Conservation (phyloP, 768 basidiomycete species). For the Suillus placidus region DNA sequence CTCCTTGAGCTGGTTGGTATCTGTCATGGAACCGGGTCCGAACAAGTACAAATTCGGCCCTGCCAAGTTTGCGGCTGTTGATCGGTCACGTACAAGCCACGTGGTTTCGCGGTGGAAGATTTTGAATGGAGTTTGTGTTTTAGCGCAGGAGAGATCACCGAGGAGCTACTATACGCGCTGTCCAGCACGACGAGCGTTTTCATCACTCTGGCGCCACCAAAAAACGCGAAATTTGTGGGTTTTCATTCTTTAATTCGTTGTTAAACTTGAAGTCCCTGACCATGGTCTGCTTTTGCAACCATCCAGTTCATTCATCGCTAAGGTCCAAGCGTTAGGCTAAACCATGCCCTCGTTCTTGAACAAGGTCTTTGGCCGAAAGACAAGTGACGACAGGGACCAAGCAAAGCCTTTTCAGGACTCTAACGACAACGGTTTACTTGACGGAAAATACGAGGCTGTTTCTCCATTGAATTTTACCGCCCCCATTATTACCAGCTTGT, state of each 20-base stretch:
- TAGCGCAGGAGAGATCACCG: neutral
- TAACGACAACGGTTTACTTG: constrained; percentile 55
- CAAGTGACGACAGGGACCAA: constrained; percentile 53
- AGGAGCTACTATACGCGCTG: neutral
- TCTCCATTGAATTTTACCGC: constrained; percentile 49
- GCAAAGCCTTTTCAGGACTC: constrained; percentile 33
- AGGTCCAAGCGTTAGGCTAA: constrained; percentile 19
- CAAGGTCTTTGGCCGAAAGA: constrained; percentile 79
- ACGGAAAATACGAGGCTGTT: constrained; percentile 76
- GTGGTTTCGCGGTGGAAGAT: neutral
- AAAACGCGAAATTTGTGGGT: neutral
- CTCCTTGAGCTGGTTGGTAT: neutral
- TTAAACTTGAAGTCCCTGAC: neutral
- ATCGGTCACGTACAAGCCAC: neutral
- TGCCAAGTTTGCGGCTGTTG: constrained; percentile 5
- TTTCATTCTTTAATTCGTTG: too few species aligned
- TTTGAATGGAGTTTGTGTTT: neutral
- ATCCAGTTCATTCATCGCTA: constrained; percentile 13
- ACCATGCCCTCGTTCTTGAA: constrained; percentile 69
- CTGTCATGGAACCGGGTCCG: neutral
- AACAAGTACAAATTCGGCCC: neutral
- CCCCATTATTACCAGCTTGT: constrained; percentile 22
- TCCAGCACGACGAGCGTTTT: constrained; percentile 1
- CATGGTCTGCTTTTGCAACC: neutral
- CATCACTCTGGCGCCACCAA: constrained; percentile 2